Percentiles rank a stretch among this genome's conserved stretches.
These are phyloP conservation scores for Lyophyllum atratum DNA, from an alignment of 768 basidiomycete genomes.

Conservation along the genomic window DNA sequence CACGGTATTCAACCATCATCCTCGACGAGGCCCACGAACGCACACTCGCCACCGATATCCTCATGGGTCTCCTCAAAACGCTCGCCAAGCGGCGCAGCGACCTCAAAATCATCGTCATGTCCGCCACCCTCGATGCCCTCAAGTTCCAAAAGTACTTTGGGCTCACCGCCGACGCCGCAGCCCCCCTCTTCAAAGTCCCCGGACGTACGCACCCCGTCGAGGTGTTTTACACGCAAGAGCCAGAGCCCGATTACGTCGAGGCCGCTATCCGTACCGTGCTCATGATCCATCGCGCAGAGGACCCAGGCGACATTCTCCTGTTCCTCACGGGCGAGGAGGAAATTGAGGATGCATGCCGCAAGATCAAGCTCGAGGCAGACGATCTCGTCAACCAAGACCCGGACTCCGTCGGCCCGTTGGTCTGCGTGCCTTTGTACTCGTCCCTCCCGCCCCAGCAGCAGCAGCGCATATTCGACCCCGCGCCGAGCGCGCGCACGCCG, in stretches of 20 bases:
- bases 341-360: conserved; percentile 94
- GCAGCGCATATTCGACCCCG: conserved; percentile 93
- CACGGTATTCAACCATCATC: conserved; percentile 95
- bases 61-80: conserved; percentile 94
- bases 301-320: conserved; percentile 87
- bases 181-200: conserved; percentile 88
- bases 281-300: conserved; percentile 97
- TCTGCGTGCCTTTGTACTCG: conserved; percentile 94
- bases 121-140: conserved; percentile 95
- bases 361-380: conserved; percentile 90
- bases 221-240: conserved; percentile 90
- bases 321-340: conserved; percentile 99
- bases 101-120: conserved; percentile 98
- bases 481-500: conserved; percentile 62
- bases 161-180: conserved; percentile 44
- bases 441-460: conserved; percentile 93
- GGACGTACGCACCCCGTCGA: conserved; percentile 96
- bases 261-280: conserved; percentile 94
- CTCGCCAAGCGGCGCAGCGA: conserved; percentile 81
- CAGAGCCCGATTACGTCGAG: conserved; percentile 95
- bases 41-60: conserved; percentile 95
- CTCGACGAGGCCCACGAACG: conserved; percentile 99
- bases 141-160: conserved; percentile 97
- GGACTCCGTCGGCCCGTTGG: conserved; percentile 78
- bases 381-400: conserved; percentile 73